phyloP scores from a whole-genome alignment of 164 flowering plant genomes.

The Berberis thunbergii region DNA sequence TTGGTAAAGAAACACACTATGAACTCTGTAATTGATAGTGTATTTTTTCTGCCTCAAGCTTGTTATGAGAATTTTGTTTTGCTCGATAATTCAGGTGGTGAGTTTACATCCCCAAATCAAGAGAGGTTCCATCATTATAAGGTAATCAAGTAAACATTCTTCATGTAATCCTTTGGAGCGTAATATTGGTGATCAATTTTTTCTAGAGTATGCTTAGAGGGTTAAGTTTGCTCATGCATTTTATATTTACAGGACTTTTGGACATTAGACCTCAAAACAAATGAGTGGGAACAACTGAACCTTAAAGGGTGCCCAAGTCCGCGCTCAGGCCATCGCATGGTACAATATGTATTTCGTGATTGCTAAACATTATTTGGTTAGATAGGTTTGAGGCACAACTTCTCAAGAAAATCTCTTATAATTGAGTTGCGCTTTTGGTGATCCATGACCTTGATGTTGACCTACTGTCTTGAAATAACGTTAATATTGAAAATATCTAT shows the following conservation, averaged over 20 bases:
- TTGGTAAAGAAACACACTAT: conserved; percentile 35
- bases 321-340: conserved; percentile 99
- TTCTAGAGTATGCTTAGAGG: not conserved
- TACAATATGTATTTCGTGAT: conserved; percentile 15
- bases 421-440: too few species aligned
- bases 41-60: not conserved
- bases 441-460: not conserved
- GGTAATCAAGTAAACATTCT: conserved; percentile 29
- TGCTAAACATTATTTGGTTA: not conserved
- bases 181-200: not conserved
- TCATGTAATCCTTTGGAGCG: not conserved
- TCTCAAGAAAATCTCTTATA: too few species aligned
- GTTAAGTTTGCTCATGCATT: not conserved
- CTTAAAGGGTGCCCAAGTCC: conserved; percentile 95
- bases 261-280: conserved; percentile 88
- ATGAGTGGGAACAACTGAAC: conserved; percentile 95
- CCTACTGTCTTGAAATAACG: too few species aligned
- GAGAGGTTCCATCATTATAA: conserved; percentile 99
- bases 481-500: too few species aligned
- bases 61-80: not conserved
- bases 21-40: not conserved
- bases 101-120: conserved; percentile 97
- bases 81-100: conserved; percentile 70
- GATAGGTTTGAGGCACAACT: too few species aligned
- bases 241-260: conserved; percentile 68